These are phyloP conservation scores for Yamadazyma olivae DNA, from an alignment of 805 yeast genomes.

Conservation along the genomic window DNA sequence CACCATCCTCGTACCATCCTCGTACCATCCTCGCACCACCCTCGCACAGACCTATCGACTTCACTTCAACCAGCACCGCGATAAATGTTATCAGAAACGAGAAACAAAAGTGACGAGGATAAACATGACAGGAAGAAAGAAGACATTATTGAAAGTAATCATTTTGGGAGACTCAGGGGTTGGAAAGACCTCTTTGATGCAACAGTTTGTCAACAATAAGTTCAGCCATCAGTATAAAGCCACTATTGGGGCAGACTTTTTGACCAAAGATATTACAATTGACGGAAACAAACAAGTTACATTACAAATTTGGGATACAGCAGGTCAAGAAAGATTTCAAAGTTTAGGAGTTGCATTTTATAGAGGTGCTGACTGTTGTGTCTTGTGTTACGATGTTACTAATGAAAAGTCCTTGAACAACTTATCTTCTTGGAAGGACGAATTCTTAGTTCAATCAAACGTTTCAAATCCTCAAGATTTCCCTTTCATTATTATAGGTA, in stretches of 20 bases:
- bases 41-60: too few relatives aligned
- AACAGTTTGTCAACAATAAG: constrained; percentile 92
- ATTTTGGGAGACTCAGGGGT: constrained; percentile 97
- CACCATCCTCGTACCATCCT: too few relatives aligned
- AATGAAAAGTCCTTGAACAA: constrained; percentile 91
- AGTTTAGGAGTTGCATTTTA: constrained; percentile 95
- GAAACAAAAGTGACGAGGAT: too few relatives aligned
- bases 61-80: too few relatives aligned
- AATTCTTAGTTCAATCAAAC: constrained; percentile 89
- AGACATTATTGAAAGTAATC: constrained; percentile 79
- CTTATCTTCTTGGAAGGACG: constrained; percentile 90
- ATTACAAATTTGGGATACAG: constrained; percentile 96
- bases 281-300: constrained; percentile 77
- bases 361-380: constrained; percentile 98
- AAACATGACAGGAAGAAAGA: constrained; percentile 60
- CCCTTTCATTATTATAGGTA: constrained; percentile 94
- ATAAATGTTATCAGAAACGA: too few relatives aligned
- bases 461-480: constrained; percentile 91
- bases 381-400: constrained; percentile 91
- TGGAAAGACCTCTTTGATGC: constrained; percentile 96
- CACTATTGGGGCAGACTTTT: constrained; percentile 95
- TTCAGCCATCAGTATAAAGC: constrained; percentile 96
- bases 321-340: constrained; percentile 98
- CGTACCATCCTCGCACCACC: too few relatives aligned
- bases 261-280: constrained; percentile 83